Base-by-base conservation (phyloP, 257 asterid genomes). In the Phtheirospermum japonicum region DNA sequence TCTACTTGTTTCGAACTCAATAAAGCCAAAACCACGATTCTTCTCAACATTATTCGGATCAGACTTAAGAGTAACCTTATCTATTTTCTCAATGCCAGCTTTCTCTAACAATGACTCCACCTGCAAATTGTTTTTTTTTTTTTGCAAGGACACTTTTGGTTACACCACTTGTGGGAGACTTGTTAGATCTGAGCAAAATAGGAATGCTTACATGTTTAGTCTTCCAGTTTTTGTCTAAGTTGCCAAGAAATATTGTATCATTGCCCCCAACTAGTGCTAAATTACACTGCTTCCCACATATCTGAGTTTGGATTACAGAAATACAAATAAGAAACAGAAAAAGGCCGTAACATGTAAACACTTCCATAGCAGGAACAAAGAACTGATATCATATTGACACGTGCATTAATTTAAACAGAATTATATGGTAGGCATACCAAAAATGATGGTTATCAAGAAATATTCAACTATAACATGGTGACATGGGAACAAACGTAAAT, bases 1-100 rank as follows among this genome's bases (percentile, higher is more conserved):
- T 76, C 71, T 88, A 65, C 61, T 64, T 54, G 91, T 83, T 80
- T 81, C 78, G 66, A 88, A 67, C 71, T 88, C 94, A 79, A 88
- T 71, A 71, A 85, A 85, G 57, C 87, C 87, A 64, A 88, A 88
- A 58, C 96, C 96, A 40, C 94, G 84, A 74, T 88, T 85, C 54
- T 54, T 81, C n/a, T n/a, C n/a, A n/a, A n/a, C n/a, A n/a, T n/a
- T n/a, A n/a, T n/a, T n/a, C n/a, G n/a, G n/a, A n/a, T n/a, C n/a
- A n/a, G n/a, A n/a, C 76, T 77, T 79, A 57, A 85, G 73, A 28
- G 80, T 78, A 48, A 88, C 82, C 65, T 54, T 68, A 73, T 85
- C 94, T 57, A 88, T 81, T 68, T 78, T 85, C 55, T 77, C 79
- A 76, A 88, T 64, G 57, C 88, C 88, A 33, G 75, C 85, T 66